Conservation (phyloP, 2,329 filamentous ascomycete genomes). For the Thielaviopsis cerberus region DNA sequence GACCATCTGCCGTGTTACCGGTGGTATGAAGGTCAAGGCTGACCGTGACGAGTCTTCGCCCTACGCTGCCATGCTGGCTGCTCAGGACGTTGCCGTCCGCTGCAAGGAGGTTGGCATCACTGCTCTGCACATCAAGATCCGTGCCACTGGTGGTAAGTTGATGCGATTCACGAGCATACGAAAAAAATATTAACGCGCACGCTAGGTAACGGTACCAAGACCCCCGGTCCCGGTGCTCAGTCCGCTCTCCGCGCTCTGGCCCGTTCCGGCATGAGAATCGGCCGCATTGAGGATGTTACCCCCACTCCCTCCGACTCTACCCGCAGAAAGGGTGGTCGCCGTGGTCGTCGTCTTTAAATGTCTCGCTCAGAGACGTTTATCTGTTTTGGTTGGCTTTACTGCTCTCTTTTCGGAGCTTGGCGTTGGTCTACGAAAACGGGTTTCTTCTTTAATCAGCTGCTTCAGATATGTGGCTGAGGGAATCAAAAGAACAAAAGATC, state of each 20-base stretch:
- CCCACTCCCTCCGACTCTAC: slow-evolving; percentile 98
- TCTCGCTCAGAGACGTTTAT: slow-evolving; percentile 7
- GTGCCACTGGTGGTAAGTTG: slow-evolving; percentile 80
- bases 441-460: slow-evolving; percentile 13
- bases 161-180: not conserved
- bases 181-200: slow-evolving; percentile 2
- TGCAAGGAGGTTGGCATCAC: slow-evolving; percentile 57
- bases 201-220: slow-evolving; percentile 95
- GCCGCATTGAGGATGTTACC: slow-evolving; percentile 98
- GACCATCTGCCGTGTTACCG: slow-evolving; percentile 99
- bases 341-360: slow-evolving; percentile 97
- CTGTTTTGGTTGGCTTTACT: slow-evolving; percentile 12
- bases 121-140: slow-evolving; percentile 99
- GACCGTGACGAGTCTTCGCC: slow-evolving; percentile 99
- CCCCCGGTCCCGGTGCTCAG: slow-evolving; percentile 95
- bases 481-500: slow-evolving; percentile 13
- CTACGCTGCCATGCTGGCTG: slow-evolving; percentile 99
- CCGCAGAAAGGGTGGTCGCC: slow-evolving; percentile 99
- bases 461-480: slow-evolving; percentile 11
- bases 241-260: slow-evolving; percentile 96
- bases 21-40: slow-evolving; percentile 99
- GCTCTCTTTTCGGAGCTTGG: slow-evolving; percentile 10
- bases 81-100: slow-evolving; percentile 88
- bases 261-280: slow-evolving; percentile 99
- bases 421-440: slow-evolving; percentile 12